These are phyloP conservation scores for Amaranthus cruentus DNA, from an alignment of 148 eudicot species.

Conservation along the genomic window DNA sequence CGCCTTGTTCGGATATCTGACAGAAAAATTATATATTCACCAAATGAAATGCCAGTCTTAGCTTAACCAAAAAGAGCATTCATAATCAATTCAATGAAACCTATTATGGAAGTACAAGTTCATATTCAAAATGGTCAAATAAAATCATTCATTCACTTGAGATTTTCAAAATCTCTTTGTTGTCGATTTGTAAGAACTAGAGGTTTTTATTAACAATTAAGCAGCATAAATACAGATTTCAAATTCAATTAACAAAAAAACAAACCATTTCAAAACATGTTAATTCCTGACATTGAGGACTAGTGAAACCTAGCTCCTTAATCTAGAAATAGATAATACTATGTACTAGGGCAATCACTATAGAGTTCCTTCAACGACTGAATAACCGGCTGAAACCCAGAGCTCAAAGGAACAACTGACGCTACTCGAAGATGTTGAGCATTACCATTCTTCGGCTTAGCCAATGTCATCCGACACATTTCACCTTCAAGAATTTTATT, in stretches of 20 bases:
- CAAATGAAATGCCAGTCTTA: no score
- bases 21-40: neutral
- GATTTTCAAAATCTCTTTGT: neutral
- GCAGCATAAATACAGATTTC: neutral
- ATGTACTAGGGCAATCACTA: constrained; percentile 27
- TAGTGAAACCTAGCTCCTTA: neutral
- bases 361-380: constrained; percentile 51
- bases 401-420: constrained; percentile 58
- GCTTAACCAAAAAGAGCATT: no score
- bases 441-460: constrained; percentile 74
- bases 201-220: neutral
- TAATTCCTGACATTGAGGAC: neutral
- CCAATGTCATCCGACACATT: constrained; percentile 63
- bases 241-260: neutral
- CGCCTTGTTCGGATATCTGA: neutral
- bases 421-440: constrained; percentile 76
- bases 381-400: constrained; percentile 68
- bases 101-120: neutral
- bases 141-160: neutral
- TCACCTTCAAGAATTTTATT: constrained; percentile 69
- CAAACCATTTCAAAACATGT: no score
- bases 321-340: constrained; percentile 6
- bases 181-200: neutral
- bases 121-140: neutral
- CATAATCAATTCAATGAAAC: neutral